phyloP scores from a whole-genome alignment of 176 grass and related monocot species.

The Alloteropsis semialata region DNA sequence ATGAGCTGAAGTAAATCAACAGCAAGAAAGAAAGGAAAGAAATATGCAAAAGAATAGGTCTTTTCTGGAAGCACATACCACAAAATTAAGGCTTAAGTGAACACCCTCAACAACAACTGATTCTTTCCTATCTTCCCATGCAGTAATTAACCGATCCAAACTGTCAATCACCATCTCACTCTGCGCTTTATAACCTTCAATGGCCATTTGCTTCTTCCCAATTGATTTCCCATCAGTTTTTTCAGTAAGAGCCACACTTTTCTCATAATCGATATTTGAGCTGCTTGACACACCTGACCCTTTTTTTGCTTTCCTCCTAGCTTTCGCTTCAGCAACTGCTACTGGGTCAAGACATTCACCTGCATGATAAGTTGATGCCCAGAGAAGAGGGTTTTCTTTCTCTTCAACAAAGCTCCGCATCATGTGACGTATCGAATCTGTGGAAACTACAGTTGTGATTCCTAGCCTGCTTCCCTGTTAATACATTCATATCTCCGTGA shows the following conservation, averaged over 20 bases:
- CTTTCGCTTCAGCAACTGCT: conserved; percentile 79
- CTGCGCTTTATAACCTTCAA: conserved; percentile 95
- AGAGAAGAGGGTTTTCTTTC: conserved; percentile 90
- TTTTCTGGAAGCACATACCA: conserved; percentile 51
- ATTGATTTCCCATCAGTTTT: conserved; percentile 51
- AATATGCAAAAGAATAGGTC: background rate
- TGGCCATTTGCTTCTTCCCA: conserved; percentile 87
- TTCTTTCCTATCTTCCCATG: conserved; percentile 87
- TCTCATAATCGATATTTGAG: conserved; percentile 28
- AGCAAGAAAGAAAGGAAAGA: background rate
- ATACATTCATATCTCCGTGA: conserved; percentile 18
- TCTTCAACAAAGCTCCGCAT: conserved; percentile 94
- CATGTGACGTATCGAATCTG: conserved; percentile 95
- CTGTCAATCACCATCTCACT: conserved; percentile 97
- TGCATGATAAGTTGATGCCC: conserved; percentile 95
- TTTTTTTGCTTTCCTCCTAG: conserved; percentile 74
- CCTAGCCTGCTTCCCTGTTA: conserved; percentile 86
- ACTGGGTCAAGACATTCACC: conserved; percentile 86
- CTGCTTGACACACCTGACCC: conserved; percentile 25
- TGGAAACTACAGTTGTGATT: conserved; percentile 87
- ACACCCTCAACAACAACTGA: conserved; percentile 90
- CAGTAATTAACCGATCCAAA: conserved; percentile 80
- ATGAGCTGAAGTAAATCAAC: background rate
- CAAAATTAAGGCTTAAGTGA: conserved; percentile 97
- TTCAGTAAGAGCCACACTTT: conserved; percentile 23